A percentile compares a stretch with the other conserved stretches of the same genome.
These are phyloP conservation scores for Stagonosporopsis vannaccii DNA, from an alignment of 2,329 filamentous ascomycete species.

Conservation along the genomic window DNA sequence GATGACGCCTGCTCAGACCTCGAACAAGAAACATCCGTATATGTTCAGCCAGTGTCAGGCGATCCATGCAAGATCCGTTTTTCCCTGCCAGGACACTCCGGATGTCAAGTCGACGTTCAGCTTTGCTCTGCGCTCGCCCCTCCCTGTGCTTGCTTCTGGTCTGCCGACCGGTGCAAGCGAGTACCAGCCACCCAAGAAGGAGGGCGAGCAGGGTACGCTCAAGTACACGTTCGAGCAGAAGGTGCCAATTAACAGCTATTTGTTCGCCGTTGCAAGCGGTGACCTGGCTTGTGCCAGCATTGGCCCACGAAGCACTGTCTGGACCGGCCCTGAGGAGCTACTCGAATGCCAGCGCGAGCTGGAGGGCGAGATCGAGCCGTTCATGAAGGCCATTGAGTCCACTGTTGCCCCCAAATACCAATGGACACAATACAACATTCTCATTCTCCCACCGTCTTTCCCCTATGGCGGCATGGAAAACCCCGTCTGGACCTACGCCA, in stretches of 20 bases:
- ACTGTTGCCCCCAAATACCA: conserved; percentile 80
- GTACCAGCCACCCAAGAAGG: conserved; percentile 56
- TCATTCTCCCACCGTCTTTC: conserved; percentile 85
- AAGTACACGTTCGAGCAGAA: conserved; percentile 88
- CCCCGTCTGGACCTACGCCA: conserved; percentile 93
- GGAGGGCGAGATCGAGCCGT: conserved; percentile 88
- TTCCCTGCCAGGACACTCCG: conserved; percentile 96
- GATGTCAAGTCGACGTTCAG: conserved; percentile 96
- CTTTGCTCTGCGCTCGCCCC: conserved; percentile 84
- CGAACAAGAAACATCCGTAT: conserved; percentile 94
- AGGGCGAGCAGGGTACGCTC: conserved; percentile 62
- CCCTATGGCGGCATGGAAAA: conserved; percentile 76
- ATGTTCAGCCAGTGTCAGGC: conserved; percentile 99
- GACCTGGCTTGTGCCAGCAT: conserved; percentile 87
- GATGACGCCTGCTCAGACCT: conserved; percentile 91
- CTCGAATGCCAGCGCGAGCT: conserved; percentile 88
- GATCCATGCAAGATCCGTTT: conserved; percentile 91
- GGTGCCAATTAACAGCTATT: conserved; percentile 91
- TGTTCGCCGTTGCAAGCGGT: conserved; percentile 88
- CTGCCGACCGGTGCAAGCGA: conserved; percentile 65
- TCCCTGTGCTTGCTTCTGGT: conserved; percentile 92
- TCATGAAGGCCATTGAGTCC: conserved; percentile 83
- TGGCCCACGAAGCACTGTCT: conserved; percentile 83
- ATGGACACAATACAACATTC: conserved; percentile 95
- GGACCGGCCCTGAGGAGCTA: conserved; percentile 87